Evolutionary conservation across 1,284 basidiomycete genomes (phyloP).

Genomic region (Heterobasidion parviporum): DNA sequence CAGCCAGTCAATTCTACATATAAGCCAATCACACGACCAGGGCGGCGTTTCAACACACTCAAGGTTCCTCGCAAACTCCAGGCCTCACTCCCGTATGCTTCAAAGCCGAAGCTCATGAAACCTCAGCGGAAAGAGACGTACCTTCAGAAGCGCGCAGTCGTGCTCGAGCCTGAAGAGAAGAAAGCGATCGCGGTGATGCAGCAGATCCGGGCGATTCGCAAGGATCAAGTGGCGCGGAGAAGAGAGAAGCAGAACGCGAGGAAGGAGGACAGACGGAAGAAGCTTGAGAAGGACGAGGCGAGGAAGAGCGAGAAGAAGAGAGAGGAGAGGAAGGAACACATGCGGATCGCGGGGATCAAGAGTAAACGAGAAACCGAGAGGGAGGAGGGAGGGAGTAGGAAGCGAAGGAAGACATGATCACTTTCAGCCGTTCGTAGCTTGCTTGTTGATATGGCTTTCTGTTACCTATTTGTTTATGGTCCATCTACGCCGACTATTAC

Average conservation of each 20-base stretch:
- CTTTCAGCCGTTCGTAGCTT: too few relatives aligned
- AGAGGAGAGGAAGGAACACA: conserved; percentile 73
- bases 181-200: conserved; percentile 89
- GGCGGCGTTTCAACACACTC: conserved; percentile 88
- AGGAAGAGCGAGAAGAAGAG: conserved; percentile 66
- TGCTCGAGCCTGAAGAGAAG: conserved; percentile 93
- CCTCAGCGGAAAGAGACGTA: conserved; percentile 75
- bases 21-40: conserved; percentile 72
- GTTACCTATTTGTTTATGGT: background rate
- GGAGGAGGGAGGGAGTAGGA: conserved; percentile 47
- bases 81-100: conserved; percentile 83
- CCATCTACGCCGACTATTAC: too few relatives aligned
- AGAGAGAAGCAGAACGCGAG: conserved; percentile 81
- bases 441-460: background rate
- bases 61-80: conserved; percentile 87
- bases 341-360: conserved; percentile 70
- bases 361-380: conserved; percentile 54
- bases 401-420: conserved; percentile 32
- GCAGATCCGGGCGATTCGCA: conserved; percentile 88
- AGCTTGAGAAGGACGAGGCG: conserved; percentile 62
- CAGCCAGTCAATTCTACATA: conserved; percentile 83
- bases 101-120: conserved; percentile 83
- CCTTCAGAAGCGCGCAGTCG: conserved; percentile 87
- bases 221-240: conserved; percentile 75
- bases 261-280: conserved; percentile 56